Percentiles rank a stretch among this genome's conserved stretches.
phyloP scores from a whole-genome alignment of 1,284 basidiomycete species.

The Fomitopsis schrenkii region DNA sequence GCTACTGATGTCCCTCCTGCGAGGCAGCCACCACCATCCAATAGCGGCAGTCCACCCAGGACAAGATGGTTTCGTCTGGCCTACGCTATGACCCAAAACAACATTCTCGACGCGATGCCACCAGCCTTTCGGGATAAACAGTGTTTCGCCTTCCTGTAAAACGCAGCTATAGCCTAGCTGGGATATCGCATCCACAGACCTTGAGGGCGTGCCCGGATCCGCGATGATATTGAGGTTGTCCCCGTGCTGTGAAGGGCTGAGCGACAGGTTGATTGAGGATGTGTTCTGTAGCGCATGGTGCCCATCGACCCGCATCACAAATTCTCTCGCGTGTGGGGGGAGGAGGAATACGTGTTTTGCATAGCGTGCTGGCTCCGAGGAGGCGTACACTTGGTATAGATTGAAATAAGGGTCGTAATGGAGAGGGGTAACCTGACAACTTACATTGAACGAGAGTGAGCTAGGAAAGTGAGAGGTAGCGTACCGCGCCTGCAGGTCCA shows the following conservation, averaged over 20 bases:
- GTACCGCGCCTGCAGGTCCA: conserved; percentile 20
- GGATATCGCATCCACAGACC: conserved; percentile 12
- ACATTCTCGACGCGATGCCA: conserved; percentile 28
- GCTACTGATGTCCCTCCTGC: neutral
- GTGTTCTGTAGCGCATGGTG: conserved; percentile 9
- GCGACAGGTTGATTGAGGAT: conserved; percentile 5
- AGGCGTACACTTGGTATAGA: conserved; percentile 22
- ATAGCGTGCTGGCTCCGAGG: conserved; percentile 13
- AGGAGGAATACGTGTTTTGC: conserved; percentile 23
- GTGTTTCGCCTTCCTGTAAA: conserved; percentile 21
- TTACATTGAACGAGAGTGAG: neutral
- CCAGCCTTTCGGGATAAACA: conserved; percentile 24
- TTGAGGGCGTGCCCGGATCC: neutral
- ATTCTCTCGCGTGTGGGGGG: conserved; percentile 15
- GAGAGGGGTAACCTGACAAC: conserved; percentile 19
- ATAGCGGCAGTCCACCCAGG: conserved; percentile 23
- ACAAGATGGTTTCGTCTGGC: neutral
- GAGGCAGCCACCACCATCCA: conserved; percentile 25
- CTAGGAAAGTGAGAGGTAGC: neutral
- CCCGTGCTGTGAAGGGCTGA: neutral
- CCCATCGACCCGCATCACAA: conserved; percentile 5
- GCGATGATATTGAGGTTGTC: conserved; percentile 1
- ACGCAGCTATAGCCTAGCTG: conserved; percentile 15
- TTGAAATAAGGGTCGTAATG: conserved; percentile 25
- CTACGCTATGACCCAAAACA: neutral